A percentile compares a stretch with the other conserved stretches of the same genome.
Conservation (phyloP, 2,329 filamentous ascomycete species). For the Exophiala spinifera region DNA sequence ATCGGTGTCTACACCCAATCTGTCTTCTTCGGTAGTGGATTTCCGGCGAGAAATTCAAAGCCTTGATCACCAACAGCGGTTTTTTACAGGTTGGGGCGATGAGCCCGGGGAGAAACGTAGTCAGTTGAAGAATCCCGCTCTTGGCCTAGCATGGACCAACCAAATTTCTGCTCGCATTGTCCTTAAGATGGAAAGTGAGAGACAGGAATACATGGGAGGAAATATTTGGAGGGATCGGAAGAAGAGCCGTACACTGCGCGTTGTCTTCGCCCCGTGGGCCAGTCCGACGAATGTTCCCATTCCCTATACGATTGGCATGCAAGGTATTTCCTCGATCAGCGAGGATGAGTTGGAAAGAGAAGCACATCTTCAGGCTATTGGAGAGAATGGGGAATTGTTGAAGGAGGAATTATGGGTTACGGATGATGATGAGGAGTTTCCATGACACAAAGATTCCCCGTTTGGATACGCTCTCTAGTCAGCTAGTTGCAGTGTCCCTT, state of each 20-base stretch:
- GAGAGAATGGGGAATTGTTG: conserved; percentile 23
- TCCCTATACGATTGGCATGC: conserved; percentile 22
- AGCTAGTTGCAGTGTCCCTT: background rate
- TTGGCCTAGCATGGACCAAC: conserved; percentile 87
- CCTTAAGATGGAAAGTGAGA: conserved; percentile 64
- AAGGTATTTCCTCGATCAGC: conserved; percentile 20
- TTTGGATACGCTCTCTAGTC: background rate
- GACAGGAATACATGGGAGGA: conserved; percentile 35
- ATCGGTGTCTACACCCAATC: background rate
- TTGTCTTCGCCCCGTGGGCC: conserved; percentile 84
- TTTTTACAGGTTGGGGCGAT: conserved; percentile 95
- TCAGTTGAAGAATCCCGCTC: conserved; percentile 72
- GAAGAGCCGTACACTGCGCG: conserved; percentile 73
- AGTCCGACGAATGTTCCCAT: conserved; percentile 15
- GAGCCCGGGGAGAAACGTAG: conserved; percentile 34
- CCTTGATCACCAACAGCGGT: conserved; percentile 86
- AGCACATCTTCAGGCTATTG: background rate
- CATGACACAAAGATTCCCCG: background rate
- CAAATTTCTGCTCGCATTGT: conserved; percentile 82
- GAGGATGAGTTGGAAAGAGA: background rate
- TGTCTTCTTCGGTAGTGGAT: conserved; percentile 4
- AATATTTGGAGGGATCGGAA: conserved; percentile 19
- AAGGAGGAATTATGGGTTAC: conserved; percentile 24
- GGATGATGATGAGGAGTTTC: conserved; percentile 24
- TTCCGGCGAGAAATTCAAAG: conserved; percentile 56